These are phyloP conservation scores for Lactarius hengduanensis DNA, from an alignment of 768 basidiomycete genomes.

Conservation along the genomic window DNA sequence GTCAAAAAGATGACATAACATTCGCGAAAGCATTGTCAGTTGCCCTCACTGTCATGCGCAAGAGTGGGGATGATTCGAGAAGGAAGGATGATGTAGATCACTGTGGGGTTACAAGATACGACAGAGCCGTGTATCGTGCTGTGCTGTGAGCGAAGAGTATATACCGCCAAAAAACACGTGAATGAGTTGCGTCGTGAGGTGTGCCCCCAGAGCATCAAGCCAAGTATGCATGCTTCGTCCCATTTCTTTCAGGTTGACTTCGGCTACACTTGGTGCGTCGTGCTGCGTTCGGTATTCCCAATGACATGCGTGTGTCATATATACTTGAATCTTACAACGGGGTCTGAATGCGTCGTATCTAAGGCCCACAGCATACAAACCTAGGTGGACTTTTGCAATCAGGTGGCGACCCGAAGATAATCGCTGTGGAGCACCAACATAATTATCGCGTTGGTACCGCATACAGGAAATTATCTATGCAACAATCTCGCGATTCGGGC, in stretches of 20 bases:
- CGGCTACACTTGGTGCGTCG: too few species aligned
- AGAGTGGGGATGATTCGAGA: background rate
- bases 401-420: background rate
- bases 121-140: background rate
- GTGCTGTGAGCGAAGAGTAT: background rate
- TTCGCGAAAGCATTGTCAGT: background rate
- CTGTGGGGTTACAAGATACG: background rate
- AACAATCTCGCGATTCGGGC: conserved; percentile 45
- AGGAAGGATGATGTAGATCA: background rate
- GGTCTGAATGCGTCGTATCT: too few species aligned
- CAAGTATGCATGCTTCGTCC: too few species aligned
- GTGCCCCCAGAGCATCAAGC: background rate
- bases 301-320: too few species aligned
- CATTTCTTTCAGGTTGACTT: too few species aligned
- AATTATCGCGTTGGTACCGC: background rate
- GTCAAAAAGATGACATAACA: conserved; percentile 18
- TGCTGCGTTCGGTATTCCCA: too few species aligned
- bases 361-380: too few species aligned
- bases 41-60: background rate
- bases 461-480: conserved; percentile 8
- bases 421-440: background rate
- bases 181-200: background rate
- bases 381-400: background rate
- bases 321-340: too few species aligned
- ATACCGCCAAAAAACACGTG: background rate